Percentiles rank a stretch among this genome's conserved stretches.
Evolutionary conservation across 2,329 filamentous ascomycete genomes (phyloP).

Genomic region (Fusarium multiceps): DNA sequence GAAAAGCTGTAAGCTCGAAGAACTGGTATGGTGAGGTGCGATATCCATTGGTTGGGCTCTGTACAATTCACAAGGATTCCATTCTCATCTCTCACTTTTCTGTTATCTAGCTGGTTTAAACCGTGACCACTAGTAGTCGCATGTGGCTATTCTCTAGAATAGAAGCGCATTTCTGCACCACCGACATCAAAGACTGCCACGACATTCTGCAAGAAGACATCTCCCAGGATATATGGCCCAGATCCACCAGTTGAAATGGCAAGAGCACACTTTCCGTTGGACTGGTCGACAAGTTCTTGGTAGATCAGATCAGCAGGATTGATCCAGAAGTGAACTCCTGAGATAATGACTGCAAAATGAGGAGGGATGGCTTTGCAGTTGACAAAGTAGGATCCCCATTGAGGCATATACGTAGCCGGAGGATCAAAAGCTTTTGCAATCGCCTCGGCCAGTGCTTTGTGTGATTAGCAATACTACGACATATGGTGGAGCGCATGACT

Average conservation of each 20-base stretch:
- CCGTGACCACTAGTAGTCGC: background rate
- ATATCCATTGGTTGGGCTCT: background rate
- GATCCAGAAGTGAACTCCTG: conserved; percentile 57
- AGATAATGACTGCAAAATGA: conserved; percentile 58
- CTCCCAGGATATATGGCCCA: conserved; percentile 62
- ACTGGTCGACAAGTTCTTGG: conserved; percentile 55
- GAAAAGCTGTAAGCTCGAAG: background rate
- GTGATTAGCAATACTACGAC: background rate
- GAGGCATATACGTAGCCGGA: conserved; percentile 58
- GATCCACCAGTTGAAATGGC: conserved; percentile 58
- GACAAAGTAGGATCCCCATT: conserved; percentile 62
- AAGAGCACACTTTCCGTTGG: conserved; percentile 62
- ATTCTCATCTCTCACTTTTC: background rate
- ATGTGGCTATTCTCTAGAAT: conserved; percentile 39
- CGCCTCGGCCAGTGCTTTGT: conserved; percentile 58
- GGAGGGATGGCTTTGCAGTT: conserved; percentile 61
- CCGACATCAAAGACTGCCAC: conserved; percentile 62
- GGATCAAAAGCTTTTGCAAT: conserved; percentile 61
- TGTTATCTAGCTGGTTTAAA: background rate
- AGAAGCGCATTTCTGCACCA: conserved; percentile 59
- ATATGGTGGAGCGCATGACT: conserved; percentile 34
- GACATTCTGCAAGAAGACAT: conserved; percentile 63
- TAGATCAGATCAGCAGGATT: conserved; percentile 62
- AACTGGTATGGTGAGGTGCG: background rate
- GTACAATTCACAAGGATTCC: background rate